These are phyloP conservation scores for Colletotrichum musae DNA, from an alignment of 2,329 filamentous ascomycete genomes.

Conservation along the genomic window DNA sequence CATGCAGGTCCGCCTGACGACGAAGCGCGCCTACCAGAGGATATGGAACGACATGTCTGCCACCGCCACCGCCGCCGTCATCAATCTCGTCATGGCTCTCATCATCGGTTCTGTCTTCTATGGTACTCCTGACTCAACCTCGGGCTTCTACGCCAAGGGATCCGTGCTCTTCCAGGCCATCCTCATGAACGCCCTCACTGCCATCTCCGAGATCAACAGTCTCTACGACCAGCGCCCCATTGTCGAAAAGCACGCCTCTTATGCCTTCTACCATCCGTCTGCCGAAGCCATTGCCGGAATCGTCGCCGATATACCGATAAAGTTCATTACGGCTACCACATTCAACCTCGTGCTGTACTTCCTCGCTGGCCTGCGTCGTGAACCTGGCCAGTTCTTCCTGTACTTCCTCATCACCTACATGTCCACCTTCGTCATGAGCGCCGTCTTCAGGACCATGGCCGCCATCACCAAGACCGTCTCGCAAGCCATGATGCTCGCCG, in stretches of 20 bases:
- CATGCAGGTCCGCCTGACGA: conserved; percentile 68
- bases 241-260: conserved; percentile 64
- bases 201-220: conserved; percentile 68
- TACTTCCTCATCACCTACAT: conserved; percentile 80
- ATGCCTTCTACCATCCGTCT: conserved; percentile 66
- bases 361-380: conserved; percentile 66
- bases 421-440: conserved; percentile 80
- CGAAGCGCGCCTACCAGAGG: conserved; percentile 65
- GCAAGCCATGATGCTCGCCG: conserved; percentile 68
- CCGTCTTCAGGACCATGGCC: conserved; percentile 82
- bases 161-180: conserved; percentile 73
- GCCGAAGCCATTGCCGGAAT: conserved; percentile 70
- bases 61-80: conserved; percentile 60
- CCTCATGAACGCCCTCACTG: conserved; percentile 70
- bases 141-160: conserved; percentile 68
- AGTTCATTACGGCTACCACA: conserved; percentile 62
- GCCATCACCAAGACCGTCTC: conserved; percentile 77
- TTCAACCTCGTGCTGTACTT: conserved; percentile 75
- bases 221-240: conserved; percentile 62
- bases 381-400: conserved; percentile 80
- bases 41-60: conserved; percentile 67
- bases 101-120: conserved; percentile 75
- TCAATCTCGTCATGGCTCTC: conserved; percentile 69
- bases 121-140: conserved; percentile 63
- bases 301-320: conserved; percentile 70